Evolutionary conservation across 2,329 filamentous ascomycete species (phyloP), one percentile per base, ranked within the genome.

Genomic region (Colletotrichum liaoningense): DNA sequence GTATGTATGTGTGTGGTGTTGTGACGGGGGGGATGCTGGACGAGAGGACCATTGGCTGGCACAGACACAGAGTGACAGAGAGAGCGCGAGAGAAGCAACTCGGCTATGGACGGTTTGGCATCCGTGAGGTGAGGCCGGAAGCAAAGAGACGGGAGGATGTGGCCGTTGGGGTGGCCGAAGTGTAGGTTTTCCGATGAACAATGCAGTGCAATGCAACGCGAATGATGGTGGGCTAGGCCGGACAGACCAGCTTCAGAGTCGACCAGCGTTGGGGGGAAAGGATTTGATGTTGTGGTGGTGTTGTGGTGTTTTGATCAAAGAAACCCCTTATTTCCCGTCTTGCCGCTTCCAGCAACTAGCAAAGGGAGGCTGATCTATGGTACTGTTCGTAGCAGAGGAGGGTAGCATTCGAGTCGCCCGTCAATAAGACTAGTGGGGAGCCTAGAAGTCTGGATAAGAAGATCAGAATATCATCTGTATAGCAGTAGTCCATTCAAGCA

Each of bases 281-380:
- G n/a, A 12, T 24, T 55, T 26, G 49, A 8, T 19, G 52, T 26
- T 49, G 42, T 49, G 42, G 14, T 19, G 52, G 14, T 19, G 52
- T 26, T 49, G 42, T 49, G 42, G 14, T 11, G 52, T 19, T 54
- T 60, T 22, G 58, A 63, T 54, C 28, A 49, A 72, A 22, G 57
- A 55, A 30, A 60, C 59, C 66, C 70, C 67, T 73, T 67, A 69
- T 63, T 69, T 60, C 54, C 58, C 9, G 56, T 35, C 22, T 58
- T 54, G 57, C 58, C 57, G 49, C 28, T 72, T 63, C 57, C 22
- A 58, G 64, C 42, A 62, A 69, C 57, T 22, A 28, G 28, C 56
- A 22, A 54, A 68, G 63, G 57, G 42, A 24, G 46, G 22, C 63
- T 49, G 57, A 63, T 62, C 38, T 49, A 35, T 38, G 63, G 26